Evolutionary conservation across 2,329 filamentous ascomycete genomes (phyloP).

Genomic region (Colletotrichum chrysophilum): DNA sequence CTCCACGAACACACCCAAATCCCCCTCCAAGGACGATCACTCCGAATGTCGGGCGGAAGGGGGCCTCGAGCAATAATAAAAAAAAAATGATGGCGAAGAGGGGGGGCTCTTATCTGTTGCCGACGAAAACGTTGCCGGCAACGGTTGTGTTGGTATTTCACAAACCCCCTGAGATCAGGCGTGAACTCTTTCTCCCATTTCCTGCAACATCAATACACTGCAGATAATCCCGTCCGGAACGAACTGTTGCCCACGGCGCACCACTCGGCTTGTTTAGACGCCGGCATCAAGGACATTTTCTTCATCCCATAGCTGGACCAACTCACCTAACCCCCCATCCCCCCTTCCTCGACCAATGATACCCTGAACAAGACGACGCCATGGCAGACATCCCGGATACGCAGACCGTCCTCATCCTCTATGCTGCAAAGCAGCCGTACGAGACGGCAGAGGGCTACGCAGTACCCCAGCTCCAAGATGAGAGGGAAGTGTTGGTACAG

Average conservation of each 20-base stretch:
- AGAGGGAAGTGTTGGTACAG: slow-evolving; percentile 65
- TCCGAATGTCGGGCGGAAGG: slow-evolving; percentile 3
- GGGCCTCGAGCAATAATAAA: background rate
- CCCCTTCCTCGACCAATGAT: background rate
- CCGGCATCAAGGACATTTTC: background rate
- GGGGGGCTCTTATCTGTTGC: background rate
- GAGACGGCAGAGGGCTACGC: slow-evolving; percentile 46
- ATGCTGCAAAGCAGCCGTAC: slow-evolving; percentile 56
- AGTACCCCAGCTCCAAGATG: slow-evolving; percentile 44
- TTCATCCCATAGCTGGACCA: background rate
- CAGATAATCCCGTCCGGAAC: background rate
- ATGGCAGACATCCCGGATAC: slow-evolving; percentile 22
- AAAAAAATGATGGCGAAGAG: background rate
- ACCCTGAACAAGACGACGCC: background rate
- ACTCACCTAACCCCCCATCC: background rate
- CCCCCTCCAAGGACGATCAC: background rate
- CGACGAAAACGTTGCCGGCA: background rate
- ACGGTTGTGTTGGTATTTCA: background rate
- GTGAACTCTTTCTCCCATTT: background rate
- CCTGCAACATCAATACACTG: background rate
- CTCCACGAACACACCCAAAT: background rate
- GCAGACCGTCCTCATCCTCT: slow-evolving; percentile 55
- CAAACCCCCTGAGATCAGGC: background rate
- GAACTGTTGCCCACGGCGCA: background rate
- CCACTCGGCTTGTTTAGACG: too few relatives aligned